Conservation (phyloP, 306 rosid species). For the Boehmeria nivea region DNA sequence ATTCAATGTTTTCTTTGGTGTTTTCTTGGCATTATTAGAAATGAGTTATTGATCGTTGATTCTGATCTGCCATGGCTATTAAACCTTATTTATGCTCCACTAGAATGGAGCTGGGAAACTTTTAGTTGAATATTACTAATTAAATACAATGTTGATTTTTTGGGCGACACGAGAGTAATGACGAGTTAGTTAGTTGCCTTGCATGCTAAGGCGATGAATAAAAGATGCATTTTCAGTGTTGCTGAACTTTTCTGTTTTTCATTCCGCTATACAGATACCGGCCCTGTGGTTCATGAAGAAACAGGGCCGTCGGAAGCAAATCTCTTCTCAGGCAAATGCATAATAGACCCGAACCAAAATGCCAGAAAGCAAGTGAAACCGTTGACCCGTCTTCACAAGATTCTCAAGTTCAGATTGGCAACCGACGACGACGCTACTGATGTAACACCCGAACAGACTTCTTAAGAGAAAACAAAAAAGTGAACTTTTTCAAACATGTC, state of each 20-base stretch:
- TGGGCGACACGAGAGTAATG: neutral
- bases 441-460: conserved; percentile 21
- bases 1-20: neutral
- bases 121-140: too few species aligned
- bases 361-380: conserved; percentile 57
- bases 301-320: conserved; percentile 61
- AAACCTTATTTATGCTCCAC: too few species aligned
- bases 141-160: neutral
- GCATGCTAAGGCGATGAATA: too few species aligned
- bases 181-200: neutral
- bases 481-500: too few species aligned
- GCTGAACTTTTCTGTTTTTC: too few species aligned
- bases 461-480: too few species aligned
- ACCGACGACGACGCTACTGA: conserved; percentile 37
- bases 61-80: neutral
- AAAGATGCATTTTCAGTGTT: too few species aligned
- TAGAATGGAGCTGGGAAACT: too few species aligned
- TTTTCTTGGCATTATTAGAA: neutral
- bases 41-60: neutral
- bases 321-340: conserved; percentile 44
- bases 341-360: conserved; percentile 55
- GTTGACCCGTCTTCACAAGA: conserved; percentile 45
- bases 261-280: conserved; percentile 26
- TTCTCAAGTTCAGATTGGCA: conserved; percentile 57
- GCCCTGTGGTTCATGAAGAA: conserved; percentile 58